Base-by-base conservation (phyloP, 768 basidiomycete species). In the Leccinum obscurum region DNA sequence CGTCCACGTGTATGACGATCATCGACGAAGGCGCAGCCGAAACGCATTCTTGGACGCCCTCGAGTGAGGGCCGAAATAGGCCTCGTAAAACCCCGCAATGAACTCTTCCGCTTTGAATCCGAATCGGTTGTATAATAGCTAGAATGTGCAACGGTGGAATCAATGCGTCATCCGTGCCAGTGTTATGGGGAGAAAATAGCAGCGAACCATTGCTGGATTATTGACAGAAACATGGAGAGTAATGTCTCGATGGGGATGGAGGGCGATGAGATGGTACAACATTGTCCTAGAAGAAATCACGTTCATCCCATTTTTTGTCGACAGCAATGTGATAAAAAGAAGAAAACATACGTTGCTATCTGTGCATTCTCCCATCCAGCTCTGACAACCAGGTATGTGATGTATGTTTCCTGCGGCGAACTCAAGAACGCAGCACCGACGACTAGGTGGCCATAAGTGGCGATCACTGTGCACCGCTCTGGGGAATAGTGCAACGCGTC, bases 31-130 rank as follows among this genome's bases (percentile, higher is more conserved):
- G 6, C 92, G 85, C 58, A 93, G 74, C 52, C 85, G 80, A 73
- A 92, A 89, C 6, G 91, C 92, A 69, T 93, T 93, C 74, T 88
- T 91, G 6, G 90, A 92, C 4, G 81, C 82, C 56, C 84, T 82
- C 17, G 89, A 90, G 26, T 84, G 77, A 3, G 83, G 73, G 65
- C 87, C 84, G n/a, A 92, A 77, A 70, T 92, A 92, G 49, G 87
- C 80, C 49, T 90, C 87, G 64, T 93, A 93, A 66, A 93, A 93
- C 20, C 88, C 89, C 22, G 83, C 85, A 22, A 93, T 80, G 60
- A 92, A 92, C 68, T 89, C 90, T 73, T 93, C 91, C 0, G 89
- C 88, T 65, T 93, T 93, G 80, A 93, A 92, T 28, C 92, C 91
- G 66, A 93, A 92, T 54, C 85, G 86, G 63, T 93, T 93, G 74